Percentiles rank a stretch among this genome's conserved stretches.
Conservation (phyloP, 352 stramenopile species). For the Phytophthora melonis region DNA sequence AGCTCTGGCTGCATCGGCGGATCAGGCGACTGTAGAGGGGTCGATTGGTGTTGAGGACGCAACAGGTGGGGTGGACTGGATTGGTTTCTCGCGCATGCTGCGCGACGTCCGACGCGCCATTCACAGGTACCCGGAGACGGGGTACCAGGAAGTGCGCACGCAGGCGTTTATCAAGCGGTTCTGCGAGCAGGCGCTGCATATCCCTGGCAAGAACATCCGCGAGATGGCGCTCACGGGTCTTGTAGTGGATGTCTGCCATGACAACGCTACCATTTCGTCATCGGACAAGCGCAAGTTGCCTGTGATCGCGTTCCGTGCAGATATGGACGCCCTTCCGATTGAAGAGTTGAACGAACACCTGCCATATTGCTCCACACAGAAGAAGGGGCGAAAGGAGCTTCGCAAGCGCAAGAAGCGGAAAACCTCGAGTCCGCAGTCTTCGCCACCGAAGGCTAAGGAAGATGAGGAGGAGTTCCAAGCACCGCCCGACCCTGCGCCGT, state of each 20-base stretch:
- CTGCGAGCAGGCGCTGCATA: slow-evolving; percentile 83
- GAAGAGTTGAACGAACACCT: slow-evolving; percentile 84
- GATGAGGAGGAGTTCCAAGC: slow-evolving; percentile 3
- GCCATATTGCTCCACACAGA: slow-evolving; percentile 80
- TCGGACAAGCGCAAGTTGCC: slow-evolving; percentile 74
- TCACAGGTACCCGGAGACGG: slow-evolving; percentile 92
- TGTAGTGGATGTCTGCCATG: slow-evolving; percentile 90
- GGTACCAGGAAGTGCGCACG: slow-evolving; percentile 91
- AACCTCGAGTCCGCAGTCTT: slow-evolving; percentile 24
- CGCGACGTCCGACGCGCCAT: slow-evolving; percentile 85
- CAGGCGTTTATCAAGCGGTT: slow-evolving; percentile 87
- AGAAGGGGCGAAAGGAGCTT: slow-evolving; percentile 60
- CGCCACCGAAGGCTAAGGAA: slow-evolving; percentile 20
- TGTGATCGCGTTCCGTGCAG: slow-evolving; percentile 93
- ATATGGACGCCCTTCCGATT: slow-evolving; percentile 97
- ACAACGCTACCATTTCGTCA: slow-evolving; percentile 58
- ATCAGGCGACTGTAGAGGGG: neutral
- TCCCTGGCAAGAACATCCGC: slow-evolving; percentile 77
- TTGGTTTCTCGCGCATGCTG: slow-evolving; percentile 76
- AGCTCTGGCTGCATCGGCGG: slow-evolving; percentile 18
- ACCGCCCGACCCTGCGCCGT: slow-evolving; percentile 5
- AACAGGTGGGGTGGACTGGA: slow-evolving; percentile 56
- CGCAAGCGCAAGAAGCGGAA: slow-evolving; percentile 81
- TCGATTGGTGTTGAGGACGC: neutral
- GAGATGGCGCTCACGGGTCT: slow-evolving; percentile 89